These are phyloP conservation scores for Staphylotrichum tortipilum DNA, from an alignment of 495 filamentous ascomycete species.

Conservation along the genomic window DNA sequence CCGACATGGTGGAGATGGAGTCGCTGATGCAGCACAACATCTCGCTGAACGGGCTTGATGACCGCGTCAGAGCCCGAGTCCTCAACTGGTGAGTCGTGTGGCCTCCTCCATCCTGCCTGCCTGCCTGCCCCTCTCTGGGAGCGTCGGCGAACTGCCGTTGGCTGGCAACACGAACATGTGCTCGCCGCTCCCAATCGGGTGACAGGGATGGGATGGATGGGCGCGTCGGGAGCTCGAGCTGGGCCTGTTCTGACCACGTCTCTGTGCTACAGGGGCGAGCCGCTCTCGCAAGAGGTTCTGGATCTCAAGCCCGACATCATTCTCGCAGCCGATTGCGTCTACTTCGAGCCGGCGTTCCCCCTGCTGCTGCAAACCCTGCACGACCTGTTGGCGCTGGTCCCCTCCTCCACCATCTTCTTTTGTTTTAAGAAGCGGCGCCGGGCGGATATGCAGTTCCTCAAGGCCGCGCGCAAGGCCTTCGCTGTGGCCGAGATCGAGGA, in stretches of 20 bases:
- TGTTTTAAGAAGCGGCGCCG: constrained; percentile 86
- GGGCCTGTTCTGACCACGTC: constrained; percentile 17
- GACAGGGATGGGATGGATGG: no score
- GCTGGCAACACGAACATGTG: neutral
- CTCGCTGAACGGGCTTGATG: constrained; percentile 60
- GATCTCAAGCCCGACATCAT: constrained; percentile 60
- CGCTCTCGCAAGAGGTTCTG: constrained; percentile 39
- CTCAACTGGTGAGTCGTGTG: constrained; percentile 59
- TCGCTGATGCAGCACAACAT: constrained; percentile 78
- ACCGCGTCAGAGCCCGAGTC: constrained; percentile 49
- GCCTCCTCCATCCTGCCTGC: neutral
- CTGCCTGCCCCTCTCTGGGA: no score
- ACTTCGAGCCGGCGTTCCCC: constrained; percentile 92
- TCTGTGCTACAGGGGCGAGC: constrained; percentile 41
- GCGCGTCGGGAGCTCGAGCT: neutral
- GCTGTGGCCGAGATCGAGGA: constrained; percentile 54
- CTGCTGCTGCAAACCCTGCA: constrained; percentile 71
- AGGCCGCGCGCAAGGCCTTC: constrained; percentile 56
- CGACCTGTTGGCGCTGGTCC: constrained; percentile 45
- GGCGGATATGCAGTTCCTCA: constrained; percentile 66
- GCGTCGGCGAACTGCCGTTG: no score
- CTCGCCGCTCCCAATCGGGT: neutral
- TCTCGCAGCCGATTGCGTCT: constrained; percentile 92
- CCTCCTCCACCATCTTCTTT: constrained; percentile 70
- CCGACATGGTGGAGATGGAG: constrained; percentile 80